Evolutionary conservation across 768 basidiomycete genomes (phyloP).

Genomic region (Boletus tylopilopsis): DNA sequence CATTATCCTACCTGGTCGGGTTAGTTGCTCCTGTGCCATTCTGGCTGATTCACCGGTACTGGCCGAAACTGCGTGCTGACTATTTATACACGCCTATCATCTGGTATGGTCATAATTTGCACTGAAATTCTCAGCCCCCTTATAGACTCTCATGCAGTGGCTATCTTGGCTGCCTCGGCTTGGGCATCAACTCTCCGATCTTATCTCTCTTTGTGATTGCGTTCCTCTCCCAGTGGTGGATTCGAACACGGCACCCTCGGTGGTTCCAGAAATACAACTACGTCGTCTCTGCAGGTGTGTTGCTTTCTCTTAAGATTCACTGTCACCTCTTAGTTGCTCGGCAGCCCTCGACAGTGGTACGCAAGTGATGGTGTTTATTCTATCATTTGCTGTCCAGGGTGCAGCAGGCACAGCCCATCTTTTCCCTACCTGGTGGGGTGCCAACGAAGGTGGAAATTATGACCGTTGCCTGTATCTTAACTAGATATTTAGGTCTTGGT

Average conservation of each 20-base stretch:
- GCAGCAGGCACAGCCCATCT: conserved; percentile 44
- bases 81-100: conserved; percentile 30
- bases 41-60: conserved; percentile 36
- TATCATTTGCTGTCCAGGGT: conserved; percentile 48
- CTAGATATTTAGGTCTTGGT: too few species aligned
- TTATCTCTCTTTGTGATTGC: conserved; percentile 18
- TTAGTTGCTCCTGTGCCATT: conserved; percentile 37
- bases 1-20: conserved; percentile 33
- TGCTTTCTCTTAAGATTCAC: not conserved
- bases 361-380: conserved; percentile 52
- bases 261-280: conserved; percentile 39
- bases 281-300: conserved; percentile 38
- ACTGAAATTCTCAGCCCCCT: not conserved
- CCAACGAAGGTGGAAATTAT: conserved; percentile 46
- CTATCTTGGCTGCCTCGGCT: conserved; percentile 12
- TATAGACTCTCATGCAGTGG: conserved; percentile 6
- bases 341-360: conserved; percentile 36
- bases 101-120: conserved; percentile 16
- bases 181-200: conserved; percentile 26
- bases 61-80: conserved; percentile 29
- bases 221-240: conserved; percentile 35
- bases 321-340: not conserved
- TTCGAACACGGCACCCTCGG: conserved; percentile 32
- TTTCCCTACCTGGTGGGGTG: conserved; percentile 57
- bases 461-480: conserved; percentile 15